Conservation (phyloP, 257 asterid species). For the Voacanga thouarsii region DNA sequence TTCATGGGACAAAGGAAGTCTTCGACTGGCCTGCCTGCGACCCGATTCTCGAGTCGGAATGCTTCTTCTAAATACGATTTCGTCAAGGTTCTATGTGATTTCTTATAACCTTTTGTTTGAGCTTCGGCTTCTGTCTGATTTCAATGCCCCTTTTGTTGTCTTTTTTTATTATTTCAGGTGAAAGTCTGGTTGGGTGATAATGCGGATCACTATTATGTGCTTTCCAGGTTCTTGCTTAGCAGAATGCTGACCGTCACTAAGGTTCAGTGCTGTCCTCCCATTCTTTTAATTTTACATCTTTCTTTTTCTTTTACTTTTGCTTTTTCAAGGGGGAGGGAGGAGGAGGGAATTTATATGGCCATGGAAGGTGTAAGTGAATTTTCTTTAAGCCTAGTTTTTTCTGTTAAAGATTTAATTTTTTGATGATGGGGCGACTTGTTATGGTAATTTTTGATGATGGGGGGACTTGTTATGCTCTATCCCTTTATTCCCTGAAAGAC, state of each 20-base stretch:
- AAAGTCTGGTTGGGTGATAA: constrained; percentile 98
- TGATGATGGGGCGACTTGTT: too few species aligned
- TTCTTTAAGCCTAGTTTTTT: not conserved
- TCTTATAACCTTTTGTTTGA: constrained; percentile 5
- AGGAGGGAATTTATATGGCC: not conserved
- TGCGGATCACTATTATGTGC: constrained; percentile 98
- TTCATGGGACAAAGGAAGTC: constrained; percentile 20
- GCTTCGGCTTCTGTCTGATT: constrained; percentile 1
- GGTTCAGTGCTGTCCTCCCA: constrained; percentile 29
- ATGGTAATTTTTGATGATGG: not conserved
- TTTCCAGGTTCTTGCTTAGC: constrained; percentile 94
- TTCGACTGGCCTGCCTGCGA: constrained; percentile 25
- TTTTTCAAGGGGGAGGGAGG: not conserved
- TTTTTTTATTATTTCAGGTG: constrained; percentile 44
- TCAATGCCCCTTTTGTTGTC: too few species aligned
- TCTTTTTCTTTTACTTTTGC: not conserved
- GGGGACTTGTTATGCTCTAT: not conserved
- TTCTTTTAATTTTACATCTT: not conserved
- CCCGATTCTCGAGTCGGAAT: constrained; percentile 72
- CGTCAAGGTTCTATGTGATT: constrained; percentile 64
- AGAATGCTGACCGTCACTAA: constrained; percentile 96
- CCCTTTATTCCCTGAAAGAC: not conserved
- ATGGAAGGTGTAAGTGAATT: not conserved
- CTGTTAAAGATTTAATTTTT: not conserved
- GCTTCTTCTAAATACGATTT: constrained; percentile 96